Percentiles rank a stretch among this genome's conserved stretches.
Conservation (phyloP, 352 stramenopile genomes). For the Pelagophyceae sp. region DNA sequence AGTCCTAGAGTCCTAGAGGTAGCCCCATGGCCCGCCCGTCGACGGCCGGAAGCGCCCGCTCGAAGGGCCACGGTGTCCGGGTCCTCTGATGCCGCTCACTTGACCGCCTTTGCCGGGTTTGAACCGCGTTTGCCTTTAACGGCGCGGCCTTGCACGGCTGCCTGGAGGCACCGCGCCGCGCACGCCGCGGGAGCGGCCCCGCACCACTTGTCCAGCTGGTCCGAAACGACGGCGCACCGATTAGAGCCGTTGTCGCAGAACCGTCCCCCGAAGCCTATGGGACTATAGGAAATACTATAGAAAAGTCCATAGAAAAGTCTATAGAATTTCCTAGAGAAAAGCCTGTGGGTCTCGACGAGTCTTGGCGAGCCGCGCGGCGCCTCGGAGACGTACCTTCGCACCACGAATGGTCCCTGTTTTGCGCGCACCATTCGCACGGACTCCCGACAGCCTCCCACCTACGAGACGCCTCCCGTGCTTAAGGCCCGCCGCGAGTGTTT, state of each 20-base stretch:
- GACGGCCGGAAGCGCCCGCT: not conserved
- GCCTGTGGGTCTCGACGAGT: too few species aligned
- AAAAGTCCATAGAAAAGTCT: not conserved
- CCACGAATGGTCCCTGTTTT: not conserved
- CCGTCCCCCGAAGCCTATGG: slow-evolving; percentile 2
- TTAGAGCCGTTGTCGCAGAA: not conserved
- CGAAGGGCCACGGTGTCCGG: not conserved
- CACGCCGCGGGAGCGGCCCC: not conserved
- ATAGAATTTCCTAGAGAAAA: not conserved
- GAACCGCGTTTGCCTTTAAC: not conserved
- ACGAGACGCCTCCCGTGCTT: too few species aligned
- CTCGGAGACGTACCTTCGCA: too few species aligned
- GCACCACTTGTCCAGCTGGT: not conserved
- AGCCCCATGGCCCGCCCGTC: too few species aligned
- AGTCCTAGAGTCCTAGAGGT: too few species aligned
- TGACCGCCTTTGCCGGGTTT: not conserved
- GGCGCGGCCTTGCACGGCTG: too few species aligned
- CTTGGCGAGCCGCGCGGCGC: too few species aligned
- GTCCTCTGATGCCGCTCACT: not conserved
- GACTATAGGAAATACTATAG: not conserved
- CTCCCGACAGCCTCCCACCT: not conserved
- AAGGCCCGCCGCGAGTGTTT: too few species aligned
- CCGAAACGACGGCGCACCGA: not conserved
- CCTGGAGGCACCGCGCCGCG: not conserved
- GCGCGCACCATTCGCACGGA: not conserved